These are phyloP conservation scores for Perilla frutescens DNA, from an alignment of 257 asterid genomes.

Conservation along the genomic window DNA sequence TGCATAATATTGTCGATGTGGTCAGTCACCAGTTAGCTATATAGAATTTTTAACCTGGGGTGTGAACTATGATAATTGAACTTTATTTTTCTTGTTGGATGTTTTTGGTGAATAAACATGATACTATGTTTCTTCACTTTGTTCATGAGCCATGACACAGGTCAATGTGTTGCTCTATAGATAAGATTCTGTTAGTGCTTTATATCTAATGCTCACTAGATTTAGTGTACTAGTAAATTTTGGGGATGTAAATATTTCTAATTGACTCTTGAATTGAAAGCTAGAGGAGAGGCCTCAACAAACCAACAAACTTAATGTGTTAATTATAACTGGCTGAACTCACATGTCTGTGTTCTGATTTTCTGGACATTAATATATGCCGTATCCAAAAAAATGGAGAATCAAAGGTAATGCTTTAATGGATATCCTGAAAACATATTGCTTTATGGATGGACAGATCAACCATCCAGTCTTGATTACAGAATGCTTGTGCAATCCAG, in stretches of 20 bases:
- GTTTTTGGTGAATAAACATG: neutral
- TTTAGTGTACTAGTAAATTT: neutral
- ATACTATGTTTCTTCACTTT: neutral
- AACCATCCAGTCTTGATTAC: conserved; percentile 95
- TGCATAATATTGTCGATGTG: too few relatives aligned
- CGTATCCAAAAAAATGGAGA: conserved; percentile 21
- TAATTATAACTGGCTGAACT: conserved; percentile 8
- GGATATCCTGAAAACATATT: conserved; percentile 11
- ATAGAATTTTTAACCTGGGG: too few relatives aligned
- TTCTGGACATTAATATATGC: conserved; percentile 27
- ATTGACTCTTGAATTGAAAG: conserved; percentile 12
- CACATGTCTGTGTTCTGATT: neutral
- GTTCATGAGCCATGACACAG: conserved; percentile 16
- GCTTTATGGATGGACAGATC: conserved; percentile 68
- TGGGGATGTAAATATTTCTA: neutral
- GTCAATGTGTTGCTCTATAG: neutral
- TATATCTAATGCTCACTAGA: neutral
- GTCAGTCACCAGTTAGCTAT: too few relatives aligned
- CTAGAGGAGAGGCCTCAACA: neutral
- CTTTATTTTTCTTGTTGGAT: neutral
- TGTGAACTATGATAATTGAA: neutral
- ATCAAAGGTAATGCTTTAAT: conserved; percentile 7
- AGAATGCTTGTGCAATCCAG: conserved; percentile 95
- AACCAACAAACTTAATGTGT: conserved; percentile 1
- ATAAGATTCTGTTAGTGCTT: neutral